Evolutionary conservation across 75 land plant genomes (phyloP), one percentile per base, ranked within the genome.

Genomic region (Picea glauca): DNA sequence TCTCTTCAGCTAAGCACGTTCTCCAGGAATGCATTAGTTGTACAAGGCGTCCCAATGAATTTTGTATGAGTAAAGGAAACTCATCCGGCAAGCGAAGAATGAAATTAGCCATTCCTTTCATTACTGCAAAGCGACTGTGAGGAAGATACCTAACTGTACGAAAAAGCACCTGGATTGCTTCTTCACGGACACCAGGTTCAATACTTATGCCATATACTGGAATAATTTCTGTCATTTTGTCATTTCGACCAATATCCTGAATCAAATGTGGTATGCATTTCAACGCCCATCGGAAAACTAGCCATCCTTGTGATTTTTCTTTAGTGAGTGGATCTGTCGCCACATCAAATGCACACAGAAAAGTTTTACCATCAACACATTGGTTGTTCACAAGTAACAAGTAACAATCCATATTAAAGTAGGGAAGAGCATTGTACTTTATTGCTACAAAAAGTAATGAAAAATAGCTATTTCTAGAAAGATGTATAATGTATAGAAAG

Each of bases 151-250:
- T 84, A 40, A 98, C 93, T 54, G 93, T 95, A 66, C 99, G 89
- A 74, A 93, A 93, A 72, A 98, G 87, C 13, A 95, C 99, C 78
- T 91, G 98, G 1, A 91, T 89, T 72, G 99, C 98, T 91, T 98
- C 99, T 76, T 98, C 99, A 75, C 99, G 94, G 59, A 98, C 99
- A 84, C 98, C 96, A 77, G 99, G 98, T 78, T 98, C 99, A 81
- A 87, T 79, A 80, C 99, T 98, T 50, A 98, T 98, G 31, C 94
- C 98, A 89, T 98, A 96, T 58, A 85, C 90, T 38, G 99, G 99
- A 81, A 98, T 93, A 76, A 98, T 93, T 64, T 98, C 98, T 74
- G 96, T 91, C 38, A 98, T 88, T 77, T 93, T 95, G 81, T 93
- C 98, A 85, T 85, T 87, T 70, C 94, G 86, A 35, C 94, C 98